A percentile compares a stretch with the other conserved stretches of the same genome.
Conservation (phyloP, 192 early-diverging fungal genomes). For the Coemansia sp. region DNA sequence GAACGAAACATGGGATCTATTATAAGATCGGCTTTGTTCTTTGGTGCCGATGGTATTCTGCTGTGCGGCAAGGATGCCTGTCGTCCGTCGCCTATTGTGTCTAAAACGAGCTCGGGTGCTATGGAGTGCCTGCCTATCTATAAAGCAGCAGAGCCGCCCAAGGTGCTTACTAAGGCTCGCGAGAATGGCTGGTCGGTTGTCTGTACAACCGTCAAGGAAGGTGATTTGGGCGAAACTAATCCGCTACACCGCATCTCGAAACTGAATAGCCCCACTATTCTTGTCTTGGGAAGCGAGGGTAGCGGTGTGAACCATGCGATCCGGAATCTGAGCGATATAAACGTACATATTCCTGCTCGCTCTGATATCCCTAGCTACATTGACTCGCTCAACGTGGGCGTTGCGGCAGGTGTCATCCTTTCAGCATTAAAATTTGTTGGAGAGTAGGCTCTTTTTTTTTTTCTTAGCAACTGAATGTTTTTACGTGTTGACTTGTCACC, state of each 20-base stretch:
- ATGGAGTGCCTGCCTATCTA: conserved; percentile 41
- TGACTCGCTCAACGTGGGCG: conserved; percentile 57
- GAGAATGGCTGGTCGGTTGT: conserved; percentile 39
- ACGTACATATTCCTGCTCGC: conserved; percentile 36
- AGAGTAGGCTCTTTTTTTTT: conserved; percentile 3
- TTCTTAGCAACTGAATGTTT: no score
- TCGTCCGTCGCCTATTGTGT: conserved; percentile 28
- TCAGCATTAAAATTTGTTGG: conserved; percentile 20
- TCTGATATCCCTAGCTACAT: conserved; percentile 27
- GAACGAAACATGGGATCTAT: conserved; percentile 48
- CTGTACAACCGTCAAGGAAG: conserved; percentile 16
- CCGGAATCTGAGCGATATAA: conserved; percentile 19
- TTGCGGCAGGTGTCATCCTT: conserved; percentile 47
- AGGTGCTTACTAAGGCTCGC: conserved; percentile 14
- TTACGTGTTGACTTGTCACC: no score
- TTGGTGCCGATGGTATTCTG: conserved; percentile 51
- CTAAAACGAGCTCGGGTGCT: conserved; percentile 47
- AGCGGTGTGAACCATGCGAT: conserved; percentile 22
- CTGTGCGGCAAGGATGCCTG: conserved; percentile 14
- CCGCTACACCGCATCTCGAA: conserved; percentile 9
- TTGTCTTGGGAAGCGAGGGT: conserved; percentile 53
- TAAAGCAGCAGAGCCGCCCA: neutral
- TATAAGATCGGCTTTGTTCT: conserved; percentile 50
- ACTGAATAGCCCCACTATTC: conserved; percentile 28
- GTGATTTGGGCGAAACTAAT: neutral